Percentiles rank a stretch among this genome's conserved stretches.
Evolutionary conservation across 768 basidiomycete species (phyloP).

Genomic region (Myochromella boudieri): DNA sequence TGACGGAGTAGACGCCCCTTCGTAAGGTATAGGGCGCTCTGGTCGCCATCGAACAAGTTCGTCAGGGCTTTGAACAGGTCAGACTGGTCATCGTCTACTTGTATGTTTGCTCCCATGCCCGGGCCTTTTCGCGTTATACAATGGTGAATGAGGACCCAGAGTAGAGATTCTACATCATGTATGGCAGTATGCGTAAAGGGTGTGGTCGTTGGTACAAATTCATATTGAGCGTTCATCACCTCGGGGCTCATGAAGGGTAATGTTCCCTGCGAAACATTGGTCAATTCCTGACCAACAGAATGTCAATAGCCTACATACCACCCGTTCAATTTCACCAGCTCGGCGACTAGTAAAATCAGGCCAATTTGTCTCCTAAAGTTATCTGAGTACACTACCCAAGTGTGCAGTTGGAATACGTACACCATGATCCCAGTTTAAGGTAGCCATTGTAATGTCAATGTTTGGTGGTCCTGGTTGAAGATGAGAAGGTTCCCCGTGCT

Average conservation of each 20-base stretch:
- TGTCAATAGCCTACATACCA: background rate
- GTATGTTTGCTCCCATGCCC: background rate
- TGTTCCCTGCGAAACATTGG: background rate
- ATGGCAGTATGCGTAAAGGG: too few relatives aligned
- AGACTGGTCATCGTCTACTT: too few relatives aligned
- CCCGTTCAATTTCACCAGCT: background rate
- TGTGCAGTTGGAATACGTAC: background rate
- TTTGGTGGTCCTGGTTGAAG: background rate
- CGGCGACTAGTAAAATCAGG: background rate
- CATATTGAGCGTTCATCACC: too few relatives aligned
- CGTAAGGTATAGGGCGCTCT: too few relatives aligned
- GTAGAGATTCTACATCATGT: too few relatives aligned
- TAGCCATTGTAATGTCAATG: background rate
- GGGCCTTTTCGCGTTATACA: background rate
- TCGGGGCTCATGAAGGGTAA: conserved; percentile 1
- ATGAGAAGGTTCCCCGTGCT: background rate
- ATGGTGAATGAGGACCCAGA: conserved; percentile 1
- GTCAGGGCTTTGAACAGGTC: background rate
- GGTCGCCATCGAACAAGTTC: too few relatives aligned
- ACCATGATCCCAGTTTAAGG: background rate
- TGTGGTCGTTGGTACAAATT: too few relatives aligned
- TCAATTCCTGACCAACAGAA: background rate
- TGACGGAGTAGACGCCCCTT: too few relatives aligned
- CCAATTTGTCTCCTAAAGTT: background rate
- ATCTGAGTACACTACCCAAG: background rate